These are phyloP conservation scores for Chlamydomonas sp. DNA, from an alignment of 139 green algal genomes.

Conservation along the genomic window DNA sequence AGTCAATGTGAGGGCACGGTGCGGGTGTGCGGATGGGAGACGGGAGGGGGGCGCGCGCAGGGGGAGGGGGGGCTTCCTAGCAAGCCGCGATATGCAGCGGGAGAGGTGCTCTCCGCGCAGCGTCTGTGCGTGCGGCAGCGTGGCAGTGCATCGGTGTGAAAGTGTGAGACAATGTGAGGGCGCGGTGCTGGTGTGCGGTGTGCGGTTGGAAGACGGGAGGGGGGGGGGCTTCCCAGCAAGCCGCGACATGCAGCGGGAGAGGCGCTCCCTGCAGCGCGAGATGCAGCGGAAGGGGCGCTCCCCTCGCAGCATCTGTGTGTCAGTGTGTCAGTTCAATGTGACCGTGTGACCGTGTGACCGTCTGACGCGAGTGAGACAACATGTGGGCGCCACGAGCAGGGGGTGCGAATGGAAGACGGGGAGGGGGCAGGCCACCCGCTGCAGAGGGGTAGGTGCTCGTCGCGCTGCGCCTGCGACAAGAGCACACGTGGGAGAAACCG, in stretches of 20 bases:
- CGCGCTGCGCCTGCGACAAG: constrained; percentile 91
- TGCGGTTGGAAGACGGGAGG: too few species aligned
- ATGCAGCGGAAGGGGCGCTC: constrained; percentile 78
- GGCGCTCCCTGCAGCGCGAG: constrained; percentile 85
- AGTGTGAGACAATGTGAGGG: background rate
- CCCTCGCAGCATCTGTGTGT: background rate
- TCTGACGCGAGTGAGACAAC: too few species aligned
- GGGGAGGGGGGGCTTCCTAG: constrained; percentile 70
- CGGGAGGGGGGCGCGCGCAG: too few species aligned
- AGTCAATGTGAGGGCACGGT: background rate
- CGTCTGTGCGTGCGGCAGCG: constrained; percentile 66
- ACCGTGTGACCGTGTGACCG: too few species aligned
- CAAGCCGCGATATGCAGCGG: constrained; percentile 84
- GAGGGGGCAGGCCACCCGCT: constrained; percentile 91
- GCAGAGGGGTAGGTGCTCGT: constrained; percentile 90
- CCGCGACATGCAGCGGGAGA: constrained; percentile 88
- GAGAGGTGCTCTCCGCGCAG: constrained; percentile 94
- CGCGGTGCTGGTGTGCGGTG: background rate
- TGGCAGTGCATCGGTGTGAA: background rate
- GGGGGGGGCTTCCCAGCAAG: constrained; percentile 81
- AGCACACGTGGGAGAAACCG: too few species aligned
- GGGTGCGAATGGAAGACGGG: background rate
- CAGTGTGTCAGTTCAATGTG: too few species aligned
- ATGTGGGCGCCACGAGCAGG: too few species aligned
- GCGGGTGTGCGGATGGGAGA: background rate